Conservation (phyloP, 768 basidiomycete species). For the Leccinum sublutescens region DNA sequence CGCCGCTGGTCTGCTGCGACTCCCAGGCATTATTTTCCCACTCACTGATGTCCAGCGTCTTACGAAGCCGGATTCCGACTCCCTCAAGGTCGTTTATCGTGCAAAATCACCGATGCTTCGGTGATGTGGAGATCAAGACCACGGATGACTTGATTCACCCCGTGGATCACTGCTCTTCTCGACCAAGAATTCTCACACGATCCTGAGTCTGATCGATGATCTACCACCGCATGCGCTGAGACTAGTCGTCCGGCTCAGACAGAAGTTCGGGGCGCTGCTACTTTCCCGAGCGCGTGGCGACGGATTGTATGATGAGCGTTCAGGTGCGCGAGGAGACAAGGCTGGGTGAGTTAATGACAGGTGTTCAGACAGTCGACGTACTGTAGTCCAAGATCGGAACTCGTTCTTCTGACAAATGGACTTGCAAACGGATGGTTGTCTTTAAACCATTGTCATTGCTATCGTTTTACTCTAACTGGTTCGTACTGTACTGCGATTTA, state of each 20-base stretch:
- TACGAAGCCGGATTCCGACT: neutral
- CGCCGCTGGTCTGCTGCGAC: neutral
- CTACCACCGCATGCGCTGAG: neutral
- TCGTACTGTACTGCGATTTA: neutral
- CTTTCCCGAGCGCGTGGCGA: constrained; percentile 3
- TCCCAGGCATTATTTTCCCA: neutral
- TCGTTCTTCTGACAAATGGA: neutral
- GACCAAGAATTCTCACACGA: neutral
- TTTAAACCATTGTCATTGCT: neutral
- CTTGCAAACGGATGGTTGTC: neutral
- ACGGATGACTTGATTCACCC: neutral
- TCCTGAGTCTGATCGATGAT: neutral
- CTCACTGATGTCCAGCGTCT: neutral
- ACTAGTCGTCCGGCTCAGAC: constrained; percentile 1
- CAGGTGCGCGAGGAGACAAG: neutral
- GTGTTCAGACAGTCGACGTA: neutral
- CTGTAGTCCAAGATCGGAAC: neutral
- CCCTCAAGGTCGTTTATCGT: neutral
- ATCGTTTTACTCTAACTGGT: neutral
- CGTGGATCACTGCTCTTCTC: neutral
- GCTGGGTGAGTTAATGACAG: constrained; percentile 1
- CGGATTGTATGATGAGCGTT: constrained; percentile 10
- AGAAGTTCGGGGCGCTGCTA: constrained; percentile 10
- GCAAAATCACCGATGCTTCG: neutral
- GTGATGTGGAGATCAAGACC: neutral